Percentiles rank a stretch among this genome's conserved stretches.
Evolutionary conservation across 2,329 filamentous ascomycete species (phyloP).

Genomic region (Fusarium stilboides): DNA sequence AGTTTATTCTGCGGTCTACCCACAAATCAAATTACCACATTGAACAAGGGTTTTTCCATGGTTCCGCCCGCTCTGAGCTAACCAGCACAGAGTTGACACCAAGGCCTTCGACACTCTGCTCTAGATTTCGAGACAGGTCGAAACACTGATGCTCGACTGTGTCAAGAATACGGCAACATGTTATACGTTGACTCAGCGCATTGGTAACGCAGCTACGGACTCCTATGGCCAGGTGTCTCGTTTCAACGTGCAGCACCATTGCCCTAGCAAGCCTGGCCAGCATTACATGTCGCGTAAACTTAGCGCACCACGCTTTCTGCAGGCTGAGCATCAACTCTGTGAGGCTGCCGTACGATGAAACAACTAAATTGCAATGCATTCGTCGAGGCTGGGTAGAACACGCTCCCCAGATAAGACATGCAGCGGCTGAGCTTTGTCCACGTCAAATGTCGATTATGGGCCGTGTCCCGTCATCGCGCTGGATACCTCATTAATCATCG

Average conservation of each 20-base stretch:
- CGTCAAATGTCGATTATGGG: conserved; percentile 5
- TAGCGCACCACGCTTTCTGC: conserved; percentile 25
- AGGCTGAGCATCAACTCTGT: conserved; percentile 19
- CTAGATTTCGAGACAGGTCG: conserved; percentile 1
- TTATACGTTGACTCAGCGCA: background rate
- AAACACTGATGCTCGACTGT: background rate
- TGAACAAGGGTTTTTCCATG: conserved; percentile 16
- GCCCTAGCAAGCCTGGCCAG: background rate
- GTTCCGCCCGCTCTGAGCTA: conserved; percentile 8
- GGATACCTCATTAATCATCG: background rate
- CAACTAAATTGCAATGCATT: conserved; percentile 4
- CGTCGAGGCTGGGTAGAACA: conserved; percentile 12
- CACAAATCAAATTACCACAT: conserved; percentile 2
- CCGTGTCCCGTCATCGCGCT: background rate
- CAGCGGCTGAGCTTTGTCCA: conserved; percentile 8
- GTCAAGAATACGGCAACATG: background rate
- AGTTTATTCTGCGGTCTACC: conserved; percentile 5
- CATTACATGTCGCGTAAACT: conserved; percentile 14
- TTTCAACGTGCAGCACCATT: conserved; percentile 7
- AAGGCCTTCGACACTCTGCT: conserved; percentile 23
- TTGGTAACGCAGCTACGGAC: background rate
- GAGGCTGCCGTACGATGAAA: conserved; percentile 27
- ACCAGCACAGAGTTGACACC: conserved; percentile 2
- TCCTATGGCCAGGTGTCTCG: background rate
- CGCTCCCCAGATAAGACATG: conserved; percentile 3